Conservation (phyloP, 306 rosid genomes). For the Chamaecrista fasciculata region DNA sequence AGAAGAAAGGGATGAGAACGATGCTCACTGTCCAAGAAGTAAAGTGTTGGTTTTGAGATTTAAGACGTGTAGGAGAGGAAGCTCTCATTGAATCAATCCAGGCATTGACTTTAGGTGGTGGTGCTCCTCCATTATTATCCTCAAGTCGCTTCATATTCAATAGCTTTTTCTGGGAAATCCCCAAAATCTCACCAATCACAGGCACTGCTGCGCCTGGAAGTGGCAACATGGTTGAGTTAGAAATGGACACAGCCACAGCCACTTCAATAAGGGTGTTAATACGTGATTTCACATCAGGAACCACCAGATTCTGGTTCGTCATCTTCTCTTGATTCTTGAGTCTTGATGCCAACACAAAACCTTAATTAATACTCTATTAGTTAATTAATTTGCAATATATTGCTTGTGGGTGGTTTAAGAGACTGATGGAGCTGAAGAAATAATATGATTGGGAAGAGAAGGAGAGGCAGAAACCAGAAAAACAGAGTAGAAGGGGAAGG, state of each 20-base stretch:
- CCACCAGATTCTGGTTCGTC: constrained; percentile 64
- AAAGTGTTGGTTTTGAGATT: constrained; percentile 36
- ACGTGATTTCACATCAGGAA: constrained; percentile 42
- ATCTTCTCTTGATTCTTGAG: constrained; percentile 31
- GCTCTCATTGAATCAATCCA: constrained; percentile 89
- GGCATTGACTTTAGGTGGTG: constrained; percentile 34
- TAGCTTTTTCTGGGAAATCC: constrained; percentile 41
- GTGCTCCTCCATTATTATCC: constrained; percentile 31
- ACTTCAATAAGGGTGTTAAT: constrained; percentile 40
- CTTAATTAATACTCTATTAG: too few relatives aligned
- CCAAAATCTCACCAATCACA: constrained; percentile 37
- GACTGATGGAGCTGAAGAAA: too few relatives aligned
- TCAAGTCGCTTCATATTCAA: constrained; percentile 45
- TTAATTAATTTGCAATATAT: too few relatives aligned
- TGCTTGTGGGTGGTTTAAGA: too few relatives aligned
- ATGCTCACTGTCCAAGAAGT: constrained; percentile 62
- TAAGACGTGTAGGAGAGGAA: constrained; percentile 69
- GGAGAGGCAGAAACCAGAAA: too few relatives aligned
- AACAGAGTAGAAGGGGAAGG: not conserved
- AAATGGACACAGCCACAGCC: constrained; percentile 41
- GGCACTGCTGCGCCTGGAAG: constrained; percentile 29
- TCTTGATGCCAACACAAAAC: too few relatives aligned
- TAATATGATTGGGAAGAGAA: too few relatives aligned
- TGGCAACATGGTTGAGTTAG: constrained; percentile 39
- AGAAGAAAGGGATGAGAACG: not conserved